Percentiles rank a stretch among this genome's conserved stretches.
Conservation (phyloP, 1,284 basidiomycete species). For the Rhodotorula sp. region DNA sequence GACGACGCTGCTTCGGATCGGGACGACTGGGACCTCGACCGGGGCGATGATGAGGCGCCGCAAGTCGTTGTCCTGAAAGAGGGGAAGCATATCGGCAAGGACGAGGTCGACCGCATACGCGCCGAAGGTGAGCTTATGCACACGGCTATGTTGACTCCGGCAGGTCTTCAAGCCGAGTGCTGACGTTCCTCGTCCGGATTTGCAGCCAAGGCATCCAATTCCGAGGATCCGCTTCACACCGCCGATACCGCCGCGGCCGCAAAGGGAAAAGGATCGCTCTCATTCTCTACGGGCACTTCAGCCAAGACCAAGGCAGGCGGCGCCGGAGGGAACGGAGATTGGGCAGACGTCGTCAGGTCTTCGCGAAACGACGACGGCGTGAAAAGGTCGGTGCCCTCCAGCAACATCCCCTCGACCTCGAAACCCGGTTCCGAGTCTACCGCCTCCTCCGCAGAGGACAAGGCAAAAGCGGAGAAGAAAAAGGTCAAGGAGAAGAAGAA, state of each 20-base stretch:
- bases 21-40: conserved; percentile 35
- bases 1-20: conserved; percentile 18
- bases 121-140: conserved; percentile 20
- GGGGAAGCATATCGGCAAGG: conserved; percentile 30
- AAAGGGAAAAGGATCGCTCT: conserved; percentile 18
- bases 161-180: no score
- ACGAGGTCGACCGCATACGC: conserved; percentile 32
- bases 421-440: background rate
- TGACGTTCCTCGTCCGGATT: no score
- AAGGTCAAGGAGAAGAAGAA: conserved; percentile 30
- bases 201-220: conserved; percentile 16
- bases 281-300: conserved; percentile 24
- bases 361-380: conserved; percentile 1
- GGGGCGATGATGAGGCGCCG: conserved; percentile 36
- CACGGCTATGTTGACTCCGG: background rate
- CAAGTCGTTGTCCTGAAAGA: conserved; percentile 38
- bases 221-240: conserved; percentile 11
- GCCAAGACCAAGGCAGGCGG: conserved; percentile 2
- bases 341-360: conserved; percentile 30
- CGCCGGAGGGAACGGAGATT: conserved; percentile 17
- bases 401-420: background rate
- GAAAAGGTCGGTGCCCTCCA: background rate
- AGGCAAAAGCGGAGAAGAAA: conserved; percentile 13
- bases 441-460: conserved; percentile 15
- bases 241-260: background rate